Base-by-base conservation (phyloP, 768 basidiomycete genomes). In the Amanita brunnescens region DNA sequence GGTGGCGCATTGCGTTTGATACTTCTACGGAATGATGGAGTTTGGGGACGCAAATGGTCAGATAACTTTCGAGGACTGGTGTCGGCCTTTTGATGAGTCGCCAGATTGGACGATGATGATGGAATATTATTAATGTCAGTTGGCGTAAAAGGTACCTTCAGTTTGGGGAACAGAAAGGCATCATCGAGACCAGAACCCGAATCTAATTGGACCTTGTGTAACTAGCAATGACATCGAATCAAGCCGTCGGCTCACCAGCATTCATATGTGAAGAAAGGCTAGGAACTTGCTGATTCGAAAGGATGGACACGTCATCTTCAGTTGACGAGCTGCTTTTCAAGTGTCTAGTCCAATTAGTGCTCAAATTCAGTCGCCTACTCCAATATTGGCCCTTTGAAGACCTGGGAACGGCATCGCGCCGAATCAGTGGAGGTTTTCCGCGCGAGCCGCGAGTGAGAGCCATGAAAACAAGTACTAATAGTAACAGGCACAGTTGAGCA, bases 401-500 rank as follows among this genome's bases (percentile, higher is more conserved):
- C 30, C 18, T 65, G 26, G 67, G 50, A 20, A 59, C 55, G 13
- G 20, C 30, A 9, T 50, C 49, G 14, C 33, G 29, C 20, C 26
- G 38, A 16, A 42, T 50, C 13, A 50, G n/a, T 18, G 16, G 13
- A n/a, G 49, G 49, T 21, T 50, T 39, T 29, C 67, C 70, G 47
- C 75, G 62, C 47, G 81, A 86, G 6, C 90, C 89, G 5, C 91
- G 79, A 3, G 91, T 93, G 47, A 95, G 73, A 14, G 85, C 80
- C 67, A 95, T 87, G 63, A 96, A 92, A 10, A 92, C 72, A 16
- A 95, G 76, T 8, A 96, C 85, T 0, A 85, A 79, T 2, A 96
- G 73, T 5, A 95, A 74, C 5, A 94, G 74, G 61, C 86, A 83
- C 0, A 97, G 75, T 59, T 98, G 94, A 0, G 87, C 87, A 18